These are phyloP conservation scores for Nicotiana undulata DNA, from an alignment of 257 asterid genomes.

Conservation along the genomic window DNA sequence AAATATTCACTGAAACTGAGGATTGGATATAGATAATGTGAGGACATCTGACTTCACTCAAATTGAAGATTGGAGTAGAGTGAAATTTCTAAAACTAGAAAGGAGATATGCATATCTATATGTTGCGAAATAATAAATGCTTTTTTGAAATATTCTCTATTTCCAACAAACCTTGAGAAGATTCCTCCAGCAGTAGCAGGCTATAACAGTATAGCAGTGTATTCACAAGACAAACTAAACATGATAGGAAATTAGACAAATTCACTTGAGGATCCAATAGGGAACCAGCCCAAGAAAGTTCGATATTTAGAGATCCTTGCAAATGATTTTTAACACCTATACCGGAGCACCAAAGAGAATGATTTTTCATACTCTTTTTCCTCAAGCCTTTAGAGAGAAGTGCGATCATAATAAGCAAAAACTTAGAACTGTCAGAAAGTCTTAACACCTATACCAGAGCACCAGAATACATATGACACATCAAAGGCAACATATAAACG, in stretches of 20 bases:
- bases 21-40: neutral
- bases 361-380: neutral
- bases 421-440: neutral
- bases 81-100: neutral
- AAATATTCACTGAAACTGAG: neutral
- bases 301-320: neutral
- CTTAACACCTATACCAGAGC: neutral
- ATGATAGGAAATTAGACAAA: neutral
- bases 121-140: neutral
- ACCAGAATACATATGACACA: neutral
- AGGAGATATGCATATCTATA: neutral
- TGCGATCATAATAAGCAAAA: neutral
- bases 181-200: neutral
- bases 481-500: neutral
- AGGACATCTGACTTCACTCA: neutral
- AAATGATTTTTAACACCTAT: neutral
- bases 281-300: neutral
- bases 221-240: neutral
- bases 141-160: neutral
- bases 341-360: too few relatives aligned
- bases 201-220: neutral
- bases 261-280: neutral
- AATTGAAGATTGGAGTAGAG: neutral
- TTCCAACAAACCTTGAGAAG: neutral
- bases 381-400: neutral